These are phyloP conservation scores for Diplodia scrobiculata DNA, from an alignment of 2,329 filamentous ascomycete species.

Conservation along the genomic window DNA sequence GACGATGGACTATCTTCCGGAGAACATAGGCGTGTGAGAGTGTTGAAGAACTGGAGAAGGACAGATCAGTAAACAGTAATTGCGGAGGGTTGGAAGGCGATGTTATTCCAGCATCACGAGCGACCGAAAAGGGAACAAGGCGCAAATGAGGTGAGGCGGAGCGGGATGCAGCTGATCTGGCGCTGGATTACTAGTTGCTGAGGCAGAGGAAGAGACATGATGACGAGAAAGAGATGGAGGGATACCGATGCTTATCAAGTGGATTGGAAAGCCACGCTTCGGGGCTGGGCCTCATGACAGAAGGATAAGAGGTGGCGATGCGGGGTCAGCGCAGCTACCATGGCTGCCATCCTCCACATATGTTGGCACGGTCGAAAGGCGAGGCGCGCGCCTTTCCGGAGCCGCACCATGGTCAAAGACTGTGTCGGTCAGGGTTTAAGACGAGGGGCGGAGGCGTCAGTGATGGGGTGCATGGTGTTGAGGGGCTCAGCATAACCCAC, in stretches of 20 bases:
- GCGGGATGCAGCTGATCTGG: not conserved
- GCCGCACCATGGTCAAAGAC: not conserved
- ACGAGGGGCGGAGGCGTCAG: slow-evolving; percentile 2
- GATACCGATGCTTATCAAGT: not conserved
- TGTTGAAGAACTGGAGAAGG: not conserved
- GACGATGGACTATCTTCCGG: not conserved
- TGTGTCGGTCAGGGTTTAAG: not conserved
- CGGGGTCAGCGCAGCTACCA: not conserved
- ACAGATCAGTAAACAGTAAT: not conserved
- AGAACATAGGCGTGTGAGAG: not conserved
- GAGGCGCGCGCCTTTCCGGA: not conserved
- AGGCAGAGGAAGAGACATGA: not conserved
- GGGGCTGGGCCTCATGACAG: not conserved
- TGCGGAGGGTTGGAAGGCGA: not conserved
- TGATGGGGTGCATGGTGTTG: slow-evolving; percentile 14
- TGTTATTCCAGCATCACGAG: not conserved
- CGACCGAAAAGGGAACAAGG: not conserved
- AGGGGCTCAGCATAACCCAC: slow-evolving; percentile 3
- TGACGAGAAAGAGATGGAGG: not conserved
- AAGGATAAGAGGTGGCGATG: slow-evolving; percentile 1
- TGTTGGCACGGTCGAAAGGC: not conserved
- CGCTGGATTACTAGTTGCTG: not conserved
- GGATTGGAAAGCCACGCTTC: not conserved
- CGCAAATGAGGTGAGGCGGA: not conserved
- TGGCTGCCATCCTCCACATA: not conserved